Evolutionary conservation across 768 basidiomycete genomes (phyloP).

Genomic region (Rubroboletus satanas): DNA sequence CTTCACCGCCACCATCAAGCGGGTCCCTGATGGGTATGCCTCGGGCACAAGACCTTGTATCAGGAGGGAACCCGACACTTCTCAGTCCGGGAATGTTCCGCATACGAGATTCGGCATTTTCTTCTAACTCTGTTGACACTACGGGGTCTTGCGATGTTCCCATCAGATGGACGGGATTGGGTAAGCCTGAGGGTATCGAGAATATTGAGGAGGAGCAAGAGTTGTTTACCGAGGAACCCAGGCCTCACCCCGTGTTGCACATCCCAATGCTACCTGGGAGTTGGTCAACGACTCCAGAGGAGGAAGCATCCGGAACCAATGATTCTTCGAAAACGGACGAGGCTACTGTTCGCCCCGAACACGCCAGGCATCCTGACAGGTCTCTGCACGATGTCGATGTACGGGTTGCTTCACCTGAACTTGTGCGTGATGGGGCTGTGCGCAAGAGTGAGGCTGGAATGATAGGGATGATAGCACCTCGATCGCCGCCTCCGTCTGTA

Average conservation of each 20-base stretch:
- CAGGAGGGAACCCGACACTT: constrained; percentile 34
- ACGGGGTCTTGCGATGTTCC: constrained; percentile 49
- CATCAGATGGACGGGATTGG: constrained; percentile 58
- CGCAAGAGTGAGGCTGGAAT: constrained; percentile 65
- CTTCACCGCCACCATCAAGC: constrained; percentile 20
- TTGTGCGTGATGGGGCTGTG: constrained; percentile 40
- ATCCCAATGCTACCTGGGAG: constrained; percentile 47
- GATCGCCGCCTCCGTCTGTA: constrained; percentile 23
- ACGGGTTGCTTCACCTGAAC: constrained; percentile 51
- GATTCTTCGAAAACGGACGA: constrained; percentile 28
- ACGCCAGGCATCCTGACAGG: constrained; percentile 29
- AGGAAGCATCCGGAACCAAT: constrained; percentile 39
- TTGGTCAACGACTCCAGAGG: constrained; percentile 53
- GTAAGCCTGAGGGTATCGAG: constrained; percentile 37
- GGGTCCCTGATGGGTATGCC: constrained; percentile 11
- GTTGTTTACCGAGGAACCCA: constrained; percentile 24
- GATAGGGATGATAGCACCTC: constrained; percentile 46
- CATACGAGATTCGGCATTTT: constrained; percentile 60
- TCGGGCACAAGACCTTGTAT: constrained; percentile 19
- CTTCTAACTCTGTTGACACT: constrained; percentile 41
- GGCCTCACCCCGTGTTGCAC: constrained; percentile 24
- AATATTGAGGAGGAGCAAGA: constrained; percentile 35
- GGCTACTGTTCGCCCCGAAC: constrained; percentile 24
- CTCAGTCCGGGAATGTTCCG: constrained; percentile 55
- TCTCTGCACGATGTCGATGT: constrained; percentile 48